These are phyloP conservation scores for Boletus tomentosulus DNA, from an alignment of 768 basidiomycete species.

Conservation along the genomic window DNA sequence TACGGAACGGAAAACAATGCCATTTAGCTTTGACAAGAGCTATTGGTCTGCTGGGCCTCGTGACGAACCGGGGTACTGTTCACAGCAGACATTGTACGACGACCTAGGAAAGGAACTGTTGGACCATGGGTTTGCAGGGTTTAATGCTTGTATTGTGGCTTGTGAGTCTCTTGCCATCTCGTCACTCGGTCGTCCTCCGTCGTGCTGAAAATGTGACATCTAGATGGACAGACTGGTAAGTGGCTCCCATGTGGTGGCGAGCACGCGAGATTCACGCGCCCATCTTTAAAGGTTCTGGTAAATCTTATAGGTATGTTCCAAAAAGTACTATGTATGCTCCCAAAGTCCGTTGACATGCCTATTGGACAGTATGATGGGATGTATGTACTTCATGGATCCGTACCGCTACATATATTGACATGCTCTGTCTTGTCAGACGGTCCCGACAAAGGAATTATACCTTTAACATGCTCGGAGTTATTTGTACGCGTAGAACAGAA, in stretches of 20 bases:
- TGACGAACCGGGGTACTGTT: constrained; percentile 88
- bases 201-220: not conserved
- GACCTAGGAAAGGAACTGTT: constrained; percentile 92
- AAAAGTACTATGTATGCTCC: not conserved
- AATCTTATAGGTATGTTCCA: constrained; percentile 77
- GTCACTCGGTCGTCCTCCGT: not conserved
- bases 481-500: constrained; percentile 78
- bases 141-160: constrained; percentile 98
- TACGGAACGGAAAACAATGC: constrained; percentile 84
- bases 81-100: constrained; percentile 90
- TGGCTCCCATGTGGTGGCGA: constrained; percentile 1
- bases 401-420: constrained; percentile 4
- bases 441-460: constrained; percentile 95
- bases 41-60: constrained; percentile 94
- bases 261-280: constrained; percentile 3
- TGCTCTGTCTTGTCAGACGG: constrained; percentile 56
- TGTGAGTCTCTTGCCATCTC: constrained; percentile 57
- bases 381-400: constrained; percentile 45
- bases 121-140: constrained; percentile 93
- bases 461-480: constrained; percentile 89
- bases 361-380: constrained; percentile 84
- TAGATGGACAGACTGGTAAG: constrained; percentile 85
- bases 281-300: constrained; percentile 66
- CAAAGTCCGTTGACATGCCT: constrained; percentile 4
- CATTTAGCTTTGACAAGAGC: constrained; percentile 94